Percentiles rank a stretch among this genome's conserved stretches.
Conservation (phyloP, 805 yeast species). For the Starmera pachycereana region DNA sequence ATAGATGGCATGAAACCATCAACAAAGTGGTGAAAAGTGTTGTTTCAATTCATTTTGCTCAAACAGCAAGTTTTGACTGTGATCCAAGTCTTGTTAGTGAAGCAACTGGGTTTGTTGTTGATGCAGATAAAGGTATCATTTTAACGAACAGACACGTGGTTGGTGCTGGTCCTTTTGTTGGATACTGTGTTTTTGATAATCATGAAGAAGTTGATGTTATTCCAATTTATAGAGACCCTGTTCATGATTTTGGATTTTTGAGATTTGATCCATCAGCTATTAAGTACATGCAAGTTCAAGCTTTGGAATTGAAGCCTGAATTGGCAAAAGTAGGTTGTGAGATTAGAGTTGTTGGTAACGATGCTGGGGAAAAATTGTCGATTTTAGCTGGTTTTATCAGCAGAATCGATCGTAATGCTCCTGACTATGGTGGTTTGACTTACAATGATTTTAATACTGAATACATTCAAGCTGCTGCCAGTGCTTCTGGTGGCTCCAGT, state of each 20-base stretch:
- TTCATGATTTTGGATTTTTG: conserved; percentile 89
- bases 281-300: conserved; percentile 63
- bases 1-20: conserved; percentile 73
- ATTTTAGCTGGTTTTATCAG: conserved; percentile 74
- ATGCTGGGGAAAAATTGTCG: conserved; percentile 89
- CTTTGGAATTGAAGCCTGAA: conserved; percentile 65
- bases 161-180: conserved; percentile 90
- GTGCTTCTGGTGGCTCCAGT: conserved; percentile 92
- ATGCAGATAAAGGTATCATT: conserved; percentile 69
- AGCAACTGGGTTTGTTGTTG: conserved; percentile 96
- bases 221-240: conserved; percentile 87
- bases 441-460: conserved; percentile 92
- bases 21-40: conserved; percentile 75
- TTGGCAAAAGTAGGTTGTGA: conserved; percentile 87
- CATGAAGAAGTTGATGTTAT: conserved; percentile 86
- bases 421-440: conserved; percentile 80
- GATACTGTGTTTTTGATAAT: conserved; percentile 86
- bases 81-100: conserved; percentile 74
- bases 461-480: conserved; percentile 92
- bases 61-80: conserved; percentile 79
- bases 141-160: conserved; percentile 92
- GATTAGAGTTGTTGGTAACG: conserved; percentile 91
- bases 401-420: conserved; percentile 87
- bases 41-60: conserved; percentile 82
- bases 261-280: conserved; percentile 63